phyloP scores from a whole-genome alignment of 352 stramenopile species.

The Lagenidium giganteum region DNA sequence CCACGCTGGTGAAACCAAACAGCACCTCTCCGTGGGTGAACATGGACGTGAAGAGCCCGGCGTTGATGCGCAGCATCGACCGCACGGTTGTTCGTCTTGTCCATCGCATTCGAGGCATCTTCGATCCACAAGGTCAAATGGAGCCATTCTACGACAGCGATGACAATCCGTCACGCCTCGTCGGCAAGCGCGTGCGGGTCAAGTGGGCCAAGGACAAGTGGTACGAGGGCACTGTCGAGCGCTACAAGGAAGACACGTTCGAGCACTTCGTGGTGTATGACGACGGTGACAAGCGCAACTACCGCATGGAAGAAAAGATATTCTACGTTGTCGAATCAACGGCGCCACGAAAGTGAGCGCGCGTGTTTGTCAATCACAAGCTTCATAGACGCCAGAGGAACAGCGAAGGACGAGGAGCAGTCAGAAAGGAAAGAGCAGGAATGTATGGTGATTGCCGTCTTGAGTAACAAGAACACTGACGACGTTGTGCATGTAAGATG shows the following conservation, averaged over 20 bases:
- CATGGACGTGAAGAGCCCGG: conserved; percentile 45
- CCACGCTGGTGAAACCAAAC: conserved; percentile 61
- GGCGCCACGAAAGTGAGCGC: too few species aligned
- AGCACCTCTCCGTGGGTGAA: conserved; percentile 70
- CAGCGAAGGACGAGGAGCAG: too few species aligned
- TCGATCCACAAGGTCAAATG: conserved; percentile 28
- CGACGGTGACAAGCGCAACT: conserved; percentile 70
- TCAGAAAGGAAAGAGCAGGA: too few species aligned
- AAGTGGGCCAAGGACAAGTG: conserved; percentile 84
- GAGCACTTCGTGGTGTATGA: conserved; percentile 74
- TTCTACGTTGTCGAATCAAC: conserved; percentile 59
- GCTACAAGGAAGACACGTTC: conserved; percentile 62
- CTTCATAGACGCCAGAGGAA: too few species aligned
- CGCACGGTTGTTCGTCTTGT: conserved; percentile 53
- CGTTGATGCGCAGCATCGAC: conserved; percentile 59
- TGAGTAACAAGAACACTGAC: too few species aligned
- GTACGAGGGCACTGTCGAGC: conserved; percentile 60
- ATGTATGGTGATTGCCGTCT: too few species aligned
- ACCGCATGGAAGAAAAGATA: conserved; percentile 77
- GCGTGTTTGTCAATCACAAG: too few species aligned
- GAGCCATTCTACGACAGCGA: conserved; percentile 79
- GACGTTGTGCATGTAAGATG: too few species aligned
- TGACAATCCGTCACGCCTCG: conserved; percentile 64
- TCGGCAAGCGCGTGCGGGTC: conserved; percentile 66
- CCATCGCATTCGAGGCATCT: conserved; percentile 43